Conservation (phyloP, 306 rosid genomes). For the Medicago arabica region DNA sequence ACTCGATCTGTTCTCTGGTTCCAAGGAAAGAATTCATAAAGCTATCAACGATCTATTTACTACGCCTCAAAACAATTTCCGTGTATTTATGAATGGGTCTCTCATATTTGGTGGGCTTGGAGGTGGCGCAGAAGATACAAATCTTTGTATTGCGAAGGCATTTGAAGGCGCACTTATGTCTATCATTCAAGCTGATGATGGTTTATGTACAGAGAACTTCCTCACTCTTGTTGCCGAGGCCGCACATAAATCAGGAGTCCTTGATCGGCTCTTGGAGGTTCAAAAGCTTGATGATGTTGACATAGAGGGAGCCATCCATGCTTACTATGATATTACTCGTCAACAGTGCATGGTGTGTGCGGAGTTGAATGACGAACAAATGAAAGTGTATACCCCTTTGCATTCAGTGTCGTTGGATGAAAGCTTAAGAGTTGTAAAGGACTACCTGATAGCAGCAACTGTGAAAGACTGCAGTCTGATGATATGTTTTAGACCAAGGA, state of each 20-base stretch:
- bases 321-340: conserved; percentile 71
- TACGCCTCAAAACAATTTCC: conserved; percentile 94
- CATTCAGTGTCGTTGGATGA: conserved; percentile 82
- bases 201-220: conserved; percentile 61
- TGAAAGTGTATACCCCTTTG: conserved; percentile 57
- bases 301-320: conserved; percentile 94
- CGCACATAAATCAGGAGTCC: conserved; percentile 63
- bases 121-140: conserved; percentile 70
- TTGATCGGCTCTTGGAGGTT: conserved; percentile 75
- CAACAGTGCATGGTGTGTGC: conserved; percentile 76
- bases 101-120: conserved; percentile 86
- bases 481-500: conserved; percentile 75
- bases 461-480: conserved; percentile 96
- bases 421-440: conserved; percentile 75
- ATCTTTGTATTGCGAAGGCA: conserved; percentile 56
- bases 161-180: conserved; percentile 84
- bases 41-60: conserved; percentile 80
- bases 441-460: conserved; percentile 83
- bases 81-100: conserved; percentile 86
- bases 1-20: conserved; percentile 86
- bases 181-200: conserved; percentile 65
- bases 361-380: conserved; percentile 58
- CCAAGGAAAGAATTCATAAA: conserved; percentile 74
- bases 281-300: conserved; percentile 88
- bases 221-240: conserved; percentile 77